phyloP scores from a whole-genome alignment of 2,329 filamentous ascomycete species.

The Gaeumannomyces sp. region DNA sequence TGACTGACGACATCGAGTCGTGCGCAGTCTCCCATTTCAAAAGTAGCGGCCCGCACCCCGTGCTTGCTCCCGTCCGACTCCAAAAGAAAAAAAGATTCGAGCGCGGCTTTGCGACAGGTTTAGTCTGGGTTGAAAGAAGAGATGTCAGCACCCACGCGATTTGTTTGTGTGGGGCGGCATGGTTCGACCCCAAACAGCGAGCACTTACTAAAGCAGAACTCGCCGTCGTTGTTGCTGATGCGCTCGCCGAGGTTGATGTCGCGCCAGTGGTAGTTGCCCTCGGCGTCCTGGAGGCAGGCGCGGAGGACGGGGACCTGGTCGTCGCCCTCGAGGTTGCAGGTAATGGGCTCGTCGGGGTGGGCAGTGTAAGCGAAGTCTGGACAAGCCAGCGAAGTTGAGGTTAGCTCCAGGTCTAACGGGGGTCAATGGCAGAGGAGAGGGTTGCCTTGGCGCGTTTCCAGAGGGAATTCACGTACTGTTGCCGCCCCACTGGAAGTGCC shows the following conservation, averaged over 20 bases:
- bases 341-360: constrained; percentile 29
- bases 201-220: constrained; percentile 29
- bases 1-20: too few relatives aligned
- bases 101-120: background rate
- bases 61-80: background rate
- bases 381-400: constrained; percentile 2
- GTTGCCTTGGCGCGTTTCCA: background rate
- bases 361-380: constrained; percentile 39
- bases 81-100: background rate
- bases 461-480: constrained; percentile 7
- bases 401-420: constrained; percentile 7
- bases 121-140: background rate
- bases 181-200: background rate
- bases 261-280: constrained; percentile 33
- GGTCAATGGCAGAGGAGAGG: too few relatives aligned
- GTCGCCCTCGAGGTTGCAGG: constrained; percentile 43
- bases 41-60: background rate
- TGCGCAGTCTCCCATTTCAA: background rate
- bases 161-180: background rate
- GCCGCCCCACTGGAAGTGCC: constrained; percentile 39
- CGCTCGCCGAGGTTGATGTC: constrained; percentile 52
- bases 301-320: constrained; percentile 46
- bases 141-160: background rate
- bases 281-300: constrained; percentile 34
- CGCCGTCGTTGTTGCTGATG: constrained; percentile 46